A percentile compares a stretch with the other conserved stretches of the same genome.
Evolutionary conservation across 371 early-diverging fungal genomes (phyloP).

Genomic region (Mortierella sp.): DNA sequence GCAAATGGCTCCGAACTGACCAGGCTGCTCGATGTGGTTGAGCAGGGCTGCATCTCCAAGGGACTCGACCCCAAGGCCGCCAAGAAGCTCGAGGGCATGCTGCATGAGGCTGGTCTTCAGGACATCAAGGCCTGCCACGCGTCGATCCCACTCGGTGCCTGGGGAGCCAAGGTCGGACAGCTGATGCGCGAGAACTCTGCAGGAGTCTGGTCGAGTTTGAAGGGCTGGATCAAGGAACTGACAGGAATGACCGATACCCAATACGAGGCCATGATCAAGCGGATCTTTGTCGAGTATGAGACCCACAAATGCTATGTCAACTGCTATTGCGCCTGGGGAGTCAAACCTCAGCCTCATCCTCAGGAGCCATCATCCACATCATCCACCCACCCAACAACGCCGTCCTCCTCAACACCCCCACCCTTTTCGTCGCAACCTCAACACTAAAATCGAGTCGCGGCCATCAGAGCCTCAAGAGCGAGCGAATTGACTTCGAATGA

Average conservation of each 20-base stretch:
- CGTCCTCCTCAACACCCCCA: not conserved
- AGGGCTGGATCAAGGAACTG: constrained; percentile 47
- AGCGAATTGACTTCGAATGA: not conserved
- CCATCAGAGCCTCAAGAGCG: not conserved
- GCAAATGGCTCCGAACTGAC: constrained; percentile 50
- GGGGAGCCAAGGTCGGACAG: constrained; percentile 56
- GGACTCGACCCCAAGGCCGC: constrained; percentile 68
- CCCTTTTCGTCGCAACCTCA: not conserved
- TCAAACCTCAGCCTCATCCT: constrained; percentile 47
- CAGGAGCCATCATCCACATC: constrained; percentile 14
- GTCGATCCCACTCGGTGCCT: constrained; percentile 51
- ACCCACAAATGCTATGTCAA: constrained; percentile 48
- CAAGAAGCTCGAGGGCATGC: constrained; percentile 53
- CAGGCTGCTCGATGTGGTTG: constrained; percentile 37
- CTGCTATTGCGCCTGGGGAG: constrained; percentile 55
- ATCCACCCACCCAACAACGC: not conserved
- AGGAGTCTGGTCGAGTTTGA: constrained; percentile 49
- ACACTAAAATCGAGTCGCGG: not conserved
- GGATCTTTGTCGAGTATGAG: constrained; percentile 48
- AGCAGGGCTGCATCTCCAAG: constrained; percentile 29
- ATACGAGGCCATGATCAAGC: constrained; percentile 48
- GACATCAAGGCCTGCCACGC: constrained; percentile 44
- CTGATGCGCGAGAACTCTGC: constrained; percentile 53
- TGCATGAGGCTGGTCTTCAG: constrained; percentile 54
- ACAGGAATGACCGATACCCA: constrained; percentile 42